Evolutionary conservation across 2,329 filamentous ascomycete species (phyloP).

Genomic region (Diaporthe citrichinensis): DNA sequence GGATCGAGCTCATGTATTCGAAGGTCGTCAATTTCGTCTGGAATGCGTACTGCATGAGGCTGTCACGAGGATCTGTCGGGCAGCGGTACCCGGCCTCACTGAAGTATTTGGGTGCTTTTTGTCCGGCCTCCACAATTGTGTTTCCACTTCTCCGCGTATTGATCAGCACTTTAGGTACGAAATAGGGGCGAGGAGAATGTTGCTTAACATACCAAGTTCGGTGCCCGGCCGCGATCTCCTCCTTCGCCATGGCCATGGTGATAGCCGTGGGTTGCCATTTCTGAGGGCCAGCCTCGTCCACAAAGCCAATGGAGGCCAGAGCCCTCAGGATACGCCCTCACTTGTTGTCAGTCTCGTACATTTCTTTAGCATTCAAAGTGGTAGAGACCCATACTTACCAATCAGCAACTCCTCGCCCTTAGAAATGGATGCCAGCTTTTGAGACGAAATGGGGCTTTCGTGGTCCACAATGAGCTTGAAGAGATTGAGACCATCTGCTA

Average conservation of each 20-base stretch:
- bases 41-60: slow-evolving; percentile 49
- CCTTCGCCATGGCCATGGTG: slow-evolving; percentile 47
- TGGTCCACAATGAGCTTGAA: slow-evolving; percentile 45
- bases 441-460: slow-evolving; percentile 41
- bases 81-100: slow-evolving; percentile 46
- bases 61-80: slow-evolving; percentile 46
- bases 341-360: accelerated
- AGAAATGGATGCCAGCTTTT: slow-evolving; percentile 44
- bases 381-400: slow-evolving; percentile 32
- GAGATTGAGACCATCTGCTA: slow-evolving; percentile 46
- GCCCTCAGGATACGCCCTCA: slow-evolving; percentile 45
- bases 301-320: slow-evolving; percentile 45
- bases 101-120: slow-evolving; percentile 46
- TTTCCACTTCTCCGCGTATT: slow-evolving; percentile 35
- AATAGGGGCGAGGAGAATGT: not conserved
- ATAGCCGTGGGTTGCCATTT: slow-evolving; percentile 46
- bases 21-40: slow-evolving; percentile 46
- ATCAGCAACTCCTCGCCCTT: slow-evolving; percentile 48
- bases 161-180: accelerated
- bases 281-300: slow-evolving; percentile 45
- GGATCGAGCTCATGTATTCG: slow-evolving; percentile 44
- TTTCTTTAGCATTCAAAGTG: not conserved
- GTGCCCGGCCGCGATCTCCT: slow-evolving; percentile 47
- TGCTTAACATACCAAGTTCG: slow-evolving; percentile 46
- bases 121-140: slow-evolving; percentile 42